Percentiles rank a stretch among this genome's conserved stretches.
Conservation (phyloP, 2,329 filamentous ascomycete species). For the Fusarium irregulare region DNA sequence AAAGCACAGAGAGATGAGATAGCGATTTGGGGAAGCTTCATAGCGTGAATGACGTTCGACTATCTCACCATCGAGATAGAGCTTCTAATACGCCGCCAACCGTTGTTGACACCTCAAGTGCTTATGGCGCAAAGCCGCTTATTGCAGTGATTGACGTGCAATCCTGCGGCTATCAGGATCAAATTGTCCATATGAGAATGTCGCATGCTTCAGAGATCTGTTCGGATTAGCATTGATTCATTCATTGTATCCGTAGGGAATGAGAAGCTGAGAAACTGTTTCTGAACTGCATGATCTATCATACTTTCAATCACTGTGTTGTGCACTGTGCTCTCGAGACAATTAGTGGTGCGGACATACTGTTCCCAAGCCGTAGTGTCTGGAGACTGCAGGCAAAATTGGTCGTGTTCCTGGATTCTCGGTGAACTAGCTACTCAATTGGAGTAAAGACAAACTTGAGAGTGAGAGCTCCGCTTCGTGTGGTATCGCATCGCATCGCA, state of each 20-base stretch:
- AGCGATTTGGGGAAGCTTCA: slow-evolving; percentile 33
- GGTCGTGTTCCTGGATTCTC: slow-evolving; percentile 46
- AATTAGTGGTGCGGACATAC: slow-evolving; percentile 31
- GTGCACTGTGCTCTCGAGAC: slow-evolving; percentile 4
- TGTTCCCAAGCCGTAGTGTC: slow-evolving; percentile 23
- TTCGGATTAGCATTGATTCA: background rate
- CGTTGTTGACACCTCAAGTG: slow-evolving; percentile 30
- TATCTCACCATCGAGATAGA: slow-evolving; percentile 17
- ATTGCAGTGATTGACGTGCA: background rate
- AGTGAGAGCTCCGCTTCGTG: background rate
- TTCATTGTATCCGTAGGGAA: background rate
- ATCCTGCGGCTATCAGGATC: background rate
- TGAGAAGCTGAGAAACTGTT: slow-evolving; percentile 10
- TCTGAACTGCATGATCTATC: slow-evolving; percentile 14
- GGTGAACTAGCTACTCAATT: slow-evolving; percentile 45
- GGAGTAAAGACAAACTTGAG: slow-evolving; percentile 22
- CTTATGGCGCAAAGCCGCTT: slow-evolving; percentile 21
- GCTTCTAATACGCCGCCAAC: slow-evolving; percentile 11
- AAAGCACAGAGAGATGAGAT: slow-evolving; percentile 26
- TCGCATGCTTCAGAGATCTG: slow-evolving; percentile 2
- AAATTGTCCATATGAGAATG: background rate
- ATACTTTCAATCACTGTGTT: slow-evolving; percentile 10
- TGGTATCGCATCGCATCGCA: slow-evolving; percentile 19
- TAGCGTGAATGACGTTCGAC: slow-evolving; percentile 34
- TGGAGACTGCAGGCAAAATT: slow-evolving; percentile 23